These are phyloP conservation scores for Filobasidium uniguttulatum DNA, from an alignment of 1,284 basidiomycete genomes.

Conservation along the genomic window DNA sequence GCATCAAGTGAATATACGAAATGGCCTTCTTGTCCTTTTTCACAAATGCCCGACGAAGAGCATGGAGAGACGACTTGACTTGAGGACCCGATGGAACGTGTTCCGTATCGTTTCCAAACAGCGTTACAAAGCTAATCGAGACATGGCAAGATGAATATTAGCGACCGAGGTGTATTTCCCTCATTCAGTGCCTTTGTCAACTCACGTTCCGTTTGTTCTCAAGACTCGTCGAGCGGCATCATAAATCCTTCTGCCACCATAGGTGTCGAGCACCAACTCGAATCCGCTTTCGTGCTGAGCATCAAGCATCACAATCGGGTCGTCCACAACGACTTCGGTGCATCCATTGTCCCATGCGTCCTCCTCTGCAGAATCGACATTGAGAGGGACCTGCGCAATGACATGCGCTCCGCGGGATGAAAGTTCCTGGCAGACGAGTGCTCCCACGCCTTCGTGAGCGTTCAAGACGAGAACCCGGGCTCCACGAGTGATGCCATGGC, in stretches of 20 bases:
- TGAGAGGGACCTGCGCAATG: slow-evolving; percentile 26
- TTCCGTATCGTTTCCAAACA: slow-evolving; percentile 11
- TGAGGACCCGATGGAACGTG: slow-evolving; percentile 10
- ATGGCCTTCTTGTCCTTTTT: slow-evolving; percentile 27
- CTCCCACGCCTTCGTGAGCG: slow-evolving; percentile 61
- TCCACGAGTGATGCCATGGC: slow-evolving; percentile 35
- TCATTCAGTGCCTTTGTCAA: not conserved
- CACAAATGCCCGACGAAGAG: slow-evolving; percentile 13
- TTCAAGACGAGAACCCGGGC: slow-evolving; percentile 52
- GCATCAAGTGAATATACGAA: slow-evolving; percentile 23
- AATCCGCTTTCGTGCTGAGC: slow-evolving; percentile 39
- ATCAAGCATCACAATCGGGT: slow-evolving; percentile 27
- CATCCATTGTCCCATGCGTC: slow-evolving; percentile 30
- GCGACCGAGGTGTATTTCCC: not conserved
- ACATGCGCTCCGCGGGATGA: slow-evolving; percentile 28
- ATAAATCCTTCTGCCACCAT: slow-evolving; percentile 62
- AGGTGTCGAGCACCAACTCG: slow-evolving; percentile 64
- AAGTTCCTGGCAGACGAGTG: slow-evolving; percentile 61
- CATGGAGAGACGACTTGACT: slow-evolving; percentile 11
- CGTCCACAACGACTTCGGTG: slow-evolving; percentile 29
- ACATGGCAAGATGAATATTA: not conserved
- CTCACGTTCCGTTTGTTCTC: slow-evolving; percentile 34
- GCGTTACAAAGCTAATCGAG: slow-evolving; percentile 10
- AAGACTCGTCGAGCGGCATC: slow-evolving; percentile 54
- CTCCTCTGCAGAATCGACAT: slow-evolving; percentile 16